Percentiles rank a stretch among this genome's conserved stretches.
Evolutionary conservation across 2,329 filamentous ascomycete species (phyloP).

Genomic region (Diplodia scrobiculata): DNA sequence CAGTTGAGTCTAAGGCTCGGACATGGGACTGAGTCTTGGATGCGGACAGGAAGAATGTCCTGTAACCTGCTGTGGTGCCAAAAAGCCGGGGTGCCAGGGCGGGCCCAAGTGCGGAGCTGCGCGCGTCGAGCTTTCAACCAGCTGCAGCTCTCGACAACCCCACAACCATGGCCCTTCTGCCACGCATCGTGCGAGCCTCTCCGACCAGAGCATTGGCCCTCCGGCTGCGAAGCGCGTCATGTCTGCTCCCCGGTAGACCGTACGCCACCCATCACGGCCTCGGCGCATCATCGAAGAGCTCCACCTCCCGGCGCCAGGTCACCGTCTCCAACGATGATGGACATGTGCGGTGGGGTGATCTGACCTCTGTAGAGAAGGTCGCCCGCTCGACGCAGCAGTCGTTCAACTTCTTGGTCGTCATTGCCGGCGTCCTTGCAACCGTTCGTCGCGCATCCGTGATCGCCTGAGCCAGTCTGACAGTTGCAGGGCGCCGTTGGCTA

Average conservation of each 20-base stretch:
- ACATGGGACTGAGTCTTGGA: too few relatives aligned
- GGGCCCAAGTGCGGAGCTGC: background rate
- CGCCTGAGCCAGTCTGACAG: constrained; percentile 19
- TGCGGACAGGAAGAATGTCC: too few relatives aligned
- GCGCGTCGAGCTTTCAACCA: constrained; percentile 24
- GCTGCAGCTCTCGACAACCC: constrained; percentile 35
- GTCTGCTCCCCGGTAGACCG: background rate
- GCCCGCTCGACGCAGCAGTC: constrained; percentile 85
- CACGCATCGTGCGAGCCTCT: constrained; percentile 17
- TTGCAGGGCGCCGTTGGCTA: constrained; percentile 66
- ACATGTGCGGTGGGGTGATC: constrained; percentile 74
- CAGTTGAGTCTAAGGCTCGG: too few relatives aligned
- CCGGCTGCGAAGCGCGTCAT: background rate
- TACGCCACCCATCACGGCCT: constrained; percentile 22
- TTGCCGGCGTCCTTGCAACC: constrained; percentile 74
- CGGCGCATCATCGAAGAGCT: constrained; percentile 14
- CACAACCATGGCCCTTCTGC: constrained; percentile 53
- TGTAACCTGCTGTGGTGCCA: background rate
- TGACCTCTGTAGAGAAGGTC: constrained; percentile 75
- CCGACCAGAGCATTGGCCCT: background rate
- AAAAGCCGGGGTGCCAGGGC: constrained; percentile 14
- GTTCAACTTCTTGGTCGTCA: constrained; percentile 79
- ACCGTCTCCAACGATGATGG: constrained; percentile 88
- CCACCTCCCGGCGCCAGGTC: constrained; percentile 52
- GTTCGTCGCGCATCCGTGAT: constrained; percentile 51